phyloP scores from a whole-genome alignment of 306 rosid genomes.

The Dalbergia cultrata region DNA sequence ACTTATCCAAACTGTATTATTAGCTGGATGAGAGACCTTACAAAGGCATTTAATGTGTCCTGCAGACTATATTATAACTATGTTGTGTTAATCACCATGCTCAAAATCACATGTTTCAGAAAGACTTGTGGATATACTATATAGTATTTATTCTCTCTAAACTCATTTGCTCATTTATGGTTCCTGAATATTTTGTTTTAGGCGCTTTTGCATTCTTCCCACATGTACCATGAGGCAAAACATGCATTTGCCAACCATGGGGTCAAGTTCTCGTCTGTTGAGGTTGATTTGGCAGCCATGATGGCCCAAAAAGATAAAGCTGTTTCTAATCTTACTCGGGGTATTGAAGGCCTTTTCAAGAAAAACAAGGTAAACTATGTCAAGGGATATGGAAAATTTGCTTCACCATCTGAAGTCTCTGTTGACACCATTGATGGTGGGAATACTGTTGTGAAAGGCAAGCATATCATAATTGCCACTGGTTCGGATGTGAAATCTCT shows the following conservation, averaged over 20 bases:
- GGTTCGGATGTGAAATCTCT: conserved; percentile 97
- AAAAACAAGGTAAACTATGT: conserved; percentile 97
- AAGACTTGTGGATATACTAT: neutral
- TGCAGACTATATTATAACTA: neutral
- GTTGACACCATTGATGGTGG: conserved; percentile 83
- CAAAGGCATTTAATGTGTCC: neutral
- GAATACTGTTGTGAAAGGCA: conserved; percentile 82
- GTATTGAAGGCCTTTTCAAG: conserved; percentile 97
- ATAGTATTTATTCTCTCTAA: neutral
- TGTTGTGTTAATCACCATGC: neutral
- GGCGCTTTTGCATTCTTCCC: conserved; percentile 98
- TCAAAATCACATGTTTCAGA: neutral
- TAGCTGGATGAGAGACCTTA: neutral
- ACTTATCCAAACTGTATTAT: neutral
- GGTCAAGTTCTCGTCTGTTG: conserved; percentile 81
- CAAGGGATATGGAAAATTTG: conserved; percentile 89
- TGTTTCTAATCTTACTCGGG: conserved; percentile 81
- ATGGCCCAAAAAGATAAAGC: conserved; percentile 93
- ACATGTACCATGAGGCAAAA: conserved; percentile 95
- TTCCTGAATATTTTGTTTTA: conserved; percentile 47
- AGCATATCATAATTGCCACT: conserved; percentile 89
- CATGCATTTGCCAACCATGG: conserved; percentile 89
- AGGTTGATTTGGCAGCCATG: conserved; percentile 95
- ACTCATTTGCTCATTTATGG: conserved; percentile 28
- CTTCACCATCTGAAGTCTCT: conserved; percentile 89